Evolutionary conservation across 805 yeast genomes (phyloP).

Genomic region (Nakazawaea populi): DNA sequence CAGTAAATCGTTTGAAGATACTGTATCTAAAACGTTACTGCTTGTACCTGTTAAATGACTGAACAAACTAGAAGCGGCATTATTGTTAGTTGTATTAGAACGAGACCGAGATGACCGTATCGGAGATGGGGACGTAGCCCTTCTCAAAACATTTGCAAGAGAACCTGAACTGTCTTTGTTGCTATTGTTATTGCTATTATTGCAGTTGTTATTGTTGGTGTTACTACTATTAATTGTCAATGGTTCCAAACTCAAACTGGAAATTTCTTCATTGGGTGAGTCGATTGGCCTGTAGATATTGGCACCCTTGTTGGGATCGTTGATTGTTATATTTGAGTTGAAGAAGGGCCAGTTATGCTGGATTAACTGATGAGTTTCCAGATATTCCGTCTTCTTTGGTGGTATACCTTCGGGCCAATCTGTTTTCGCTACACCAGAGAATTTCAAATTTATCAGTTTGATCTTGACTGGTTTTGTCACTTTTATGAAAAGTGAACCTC

Average conservation of each 20-base stretch:
- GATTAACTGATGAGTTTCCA: conserved; percentile 60
- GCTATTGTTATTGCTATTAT: background rate
- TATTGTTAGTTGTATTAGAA: conserved; percentile 6
- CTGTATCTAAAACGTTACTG: conserved; percentile 5
- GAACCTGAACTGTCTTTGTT: conserved; percentile 14
- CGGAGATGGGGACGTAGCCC: conserved; percentile 20
- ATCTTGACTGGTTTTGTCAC: conserved; percentile 68
- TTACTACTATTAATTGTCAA: background rate
- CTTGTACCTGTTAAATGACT: conserved; percentile 6
- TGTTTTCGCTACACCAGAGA: conserved; percentile 68
- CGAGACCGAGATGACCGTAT: conserved; percentile 4
- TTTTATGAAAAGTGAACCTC: conserved; percentile 74
- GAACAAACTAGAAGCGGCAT: conserved; percentile 5
- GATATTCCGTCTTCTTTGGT: conserved; percentile 65
- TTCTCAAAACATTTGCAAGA: conserved; percentile 21
- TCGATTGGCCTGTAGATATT: conserved; percentile 32
- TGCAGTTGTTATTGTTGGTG: no score
- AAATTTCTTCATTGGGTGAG: conserved; percentile 24
- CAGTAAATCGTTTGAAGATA: conserved; percentile 13
- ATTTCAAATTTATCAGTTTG: conserved; percentile 52
- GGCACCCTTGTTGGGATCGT: conserved; percentile 31
- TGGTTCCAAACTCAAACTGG: conserved; percentile 30
- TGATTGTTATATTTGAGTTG: conserved; percentile 26
- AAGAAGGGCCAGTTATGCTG: conserved; percentile 92
- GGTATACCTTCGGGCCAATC: conserved; percentile 99